Evolutionary conservation across 371 early-diverging fungal genomes (phyloP), one percentile per base, ranked within the genome.

Genomic region (Thermomucor indicae-seudaticae): DNA sequence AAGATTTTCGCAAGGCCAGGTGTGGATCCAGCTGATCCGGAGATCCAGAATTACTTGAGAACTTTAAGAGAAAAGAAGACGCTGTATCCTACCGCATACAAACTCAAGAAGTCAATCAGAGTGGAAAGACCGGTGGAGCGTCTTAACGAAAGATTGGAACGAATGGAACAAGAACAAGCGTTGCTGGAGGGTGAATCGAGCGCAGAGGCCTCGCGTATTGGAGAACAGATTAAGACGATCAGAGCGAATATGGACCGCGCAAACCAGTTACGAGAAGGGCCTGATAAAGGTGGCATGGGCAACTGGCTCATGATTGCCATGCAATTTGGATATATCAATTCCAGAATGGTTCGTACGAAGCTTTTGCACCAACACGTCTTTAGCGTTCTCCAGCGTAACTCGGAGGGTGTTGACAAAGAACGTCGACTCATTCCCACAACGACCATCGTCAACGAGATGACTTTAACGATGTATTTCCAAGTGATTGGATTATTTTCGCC

Each of bases 281-380:
- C 35, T 12, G 29, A 31, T 16, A 17, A 16, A 16, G 16, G 16
- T 1, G 19, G 23, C 1, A 2, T 28, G 6, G 49, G 59, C 16
- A 53, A 55, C 39, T 70, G 71, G 75, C 28, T 60, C 35, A 49
- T 58, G 14, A 57, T 51, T 43, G 74, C 70, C 7, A 20, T 62
- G 4, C 65, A 75, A 19, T 78, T 56, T 51, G 81, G 81, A 0
- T 83, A 53, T 34, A 53, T 79, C n/a, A 23, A 22, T 31, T 56
- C 81, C 0, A 56, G 57, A 19, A 62, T 79, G 67, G 23, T 62
- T 7, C 68, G 81, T 6, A 49, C 62, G 23, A 64, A 66, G 34
- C 19, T 54, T 0, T n/a, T 83, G 1, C 74, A 80, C 39, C 62
- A 74, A 27, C 60, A 64, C 51, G 16, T 81, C 12, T 38, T 64